A percentile compares a stretch with the other conserved stretches of the same genome.
Conservation (phyloP, 345 rosid genomes). For the Boechera divaricarpa region DNA sequence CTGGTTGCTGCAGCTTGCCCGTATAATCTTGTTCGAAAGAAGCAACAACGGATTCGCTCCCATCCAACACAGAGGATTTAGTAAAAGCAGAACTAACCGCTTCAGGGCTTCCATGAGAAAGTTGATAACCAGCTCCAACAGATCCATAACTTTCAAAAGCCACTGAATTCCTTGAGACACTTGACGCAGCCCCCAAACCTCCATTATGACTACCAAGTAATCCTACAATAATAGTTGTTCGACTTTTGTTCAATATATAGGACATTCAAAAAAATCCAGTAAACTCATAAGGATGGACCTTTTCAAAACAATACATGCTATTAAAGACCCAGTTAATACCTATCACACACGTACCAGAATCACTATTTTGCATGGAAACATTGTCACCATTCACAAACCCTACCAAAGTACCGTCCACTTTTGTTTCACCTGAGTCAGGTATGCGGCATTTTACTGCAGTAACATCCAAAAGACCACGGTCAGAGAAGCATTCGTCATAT, state of each 20-base stretch:
- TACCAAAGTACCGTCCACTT: conserved; percentile 31
- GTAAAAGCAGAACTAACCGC: conserved; percentile 21
- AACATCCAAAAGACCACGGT: conserved; percentile 22
- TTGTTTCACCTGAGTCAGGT: conserved; percentile 48
- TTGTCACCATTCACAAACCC: conserved; percentile 27
- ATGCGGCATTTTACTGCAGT: conserved; percentile 2
- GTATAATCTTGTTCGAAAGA: conserved; percentile 45
- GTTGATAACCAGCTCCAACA: conserved; percentile 21
- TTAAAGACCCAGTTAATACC: not conserved
- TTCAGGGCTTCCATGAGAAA: conserved; percentile 40
- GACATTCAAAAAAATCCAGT: not conserved
- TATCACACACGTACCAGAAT: conserved; percentile 33
- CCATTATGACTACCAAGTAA: conserved; percentile 24
- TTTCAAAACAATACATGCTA: conserved; percentile 1
- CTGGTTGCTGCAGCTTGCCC: conserved; percentile 38
- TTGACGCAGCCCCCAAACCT: conserved; percentile 25
- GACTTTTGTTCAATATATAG: conserved; percentile 14
- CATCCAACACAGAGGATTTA: conserved; percentile 41
- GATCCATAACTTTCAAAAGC: conserved; percentile 29
- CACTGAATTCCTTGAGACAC: conserved; percentile 16
- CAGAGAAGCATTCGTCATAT: conserved; percentile 10
- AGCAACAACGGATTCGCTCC: conserved; percentile 32
- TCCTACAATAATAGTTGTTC: conserved; percentile 30
- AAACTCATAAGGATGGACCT: not conserved
- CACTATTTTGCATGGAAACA: conserved; percentile 16